phyloP scores from a whole-genome alignment of 805 yeast species.

The Pichia ethanolica region DNA sequence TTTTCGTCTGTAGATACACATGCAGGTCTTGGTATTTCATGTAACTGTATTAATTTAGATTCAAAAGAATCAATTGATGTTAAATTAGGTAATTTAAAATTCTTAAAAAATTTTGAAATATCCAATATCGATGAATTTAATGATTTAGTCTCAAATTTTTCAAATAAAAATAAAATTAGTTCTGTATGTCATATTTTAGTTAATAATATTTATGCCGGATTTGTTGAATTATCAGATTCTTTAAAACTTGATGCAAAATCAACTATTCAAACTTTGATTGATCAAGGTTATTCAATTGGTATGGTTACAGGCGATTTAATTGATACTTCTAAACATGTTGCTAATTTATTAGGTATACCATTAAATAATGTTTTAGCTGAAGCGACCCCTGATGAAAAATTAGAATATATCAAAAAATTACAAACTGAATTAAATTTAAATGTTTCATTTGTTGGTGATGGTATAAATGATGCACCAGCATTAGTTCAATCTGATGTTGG shows the following conservation, averaged over 20 bases:
- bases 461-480: slow-evolving; percentile 97
- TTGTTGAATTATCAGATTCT: slow-evolving; percentile 58
- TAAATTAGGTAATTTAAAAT: slow-evolving; percentile 47
- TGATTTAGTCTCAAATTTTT: slow-evolving; percentile 5
- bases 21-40: slow-evolving; percentile 42
- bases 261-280: slow-evolving; percentile 48
- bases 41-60: slow-evolving; percentile 11
- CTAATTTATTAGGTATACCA: slow-evolving; percentile 60
- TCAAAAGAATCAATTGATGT: slow-evolving; percentile 24
- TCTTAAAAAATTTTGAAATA: slow-evolving; percentile 27
- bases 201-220: slow-evolving; percentile 54
- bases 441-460: slow-evolving; percentile 94
- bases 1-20: slow-evolving; percentile 31
- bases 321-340: slow-evolving; percentile 57
- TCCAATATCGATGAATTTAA: slow-evolving; percentile 17
- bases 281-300: slow-evolving; percentile 55
- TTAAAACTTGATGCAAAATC: slow-evolving; percentile 57
- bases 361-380: slow-evolving; percentile 60
- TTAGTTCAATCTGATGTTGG: slow-evolving; percentile 84
- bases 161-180: slow-evolving; percentile 10
- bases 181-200: slow-evolving; percentile 39
- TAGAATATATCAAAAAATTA: slow-evolving; percentile 52
- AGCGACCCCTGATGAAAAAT: slow-evolving; percentile 71
- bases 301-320: slow-evolving; percentile 86
- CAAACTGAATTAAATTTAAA: slow-evolving; percentile 34